Percentiles rank a stretch among this genome's conserved stretches.
These are phyloP conservation scores for Tolypocladium paradoxum DNA, from an alignment of 2,329 filamentous ascomycete genomes.

Conservation along the genomic window DNA sequence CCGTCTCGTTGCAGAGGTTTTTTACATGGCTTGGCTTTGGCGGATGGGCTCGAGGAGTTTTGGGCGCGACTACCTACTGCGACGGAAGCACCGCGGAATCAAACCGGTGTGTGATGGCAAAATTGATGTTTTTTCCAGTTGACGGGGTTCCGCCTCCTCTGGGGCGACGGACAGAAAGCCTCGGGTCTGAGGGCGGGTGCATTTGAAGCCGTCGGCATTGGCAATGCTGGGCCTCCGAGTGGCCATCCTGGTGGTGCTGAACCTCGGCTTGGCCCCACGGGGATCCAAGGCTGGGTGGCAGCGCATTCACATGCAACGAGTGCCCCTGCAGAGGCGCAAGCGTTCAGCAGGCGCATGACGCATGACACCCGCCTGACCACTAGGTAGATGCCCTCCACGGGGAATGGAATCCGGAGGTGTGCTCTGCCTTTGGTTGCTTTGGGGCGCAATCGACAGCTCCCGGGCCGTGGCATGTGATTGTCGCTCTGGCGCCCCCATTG, in stretches of 20 bases:
- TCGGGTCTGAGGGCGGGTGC: background rate
- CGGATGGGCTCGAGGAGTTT: background rate
- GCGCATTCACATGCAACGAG: background rate
- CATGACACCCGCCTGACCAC: background rate
- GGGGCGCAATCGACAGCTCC: background rate
- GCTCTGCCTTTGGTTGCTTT: background rate
- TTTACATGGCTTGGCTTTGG: background rate
- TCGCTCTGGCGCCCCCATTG: background rate
- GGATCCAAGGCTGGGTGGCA: background rate
- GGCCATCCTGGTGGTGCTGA: background rate
- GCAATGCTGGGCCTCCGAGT: constrained; percentile 5
- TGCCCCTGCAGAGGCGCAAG: background rate
- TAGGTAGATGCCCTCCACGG: background rate
- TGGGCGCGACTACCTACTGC: background rate
- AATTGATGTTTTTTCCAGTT: background rate
- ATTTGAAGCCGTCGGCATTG: background rate
- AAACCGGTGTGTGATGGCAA: background rate
- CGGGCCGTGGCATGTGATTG: background rate
- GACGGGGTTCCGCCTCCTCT: too few relatives aligned
- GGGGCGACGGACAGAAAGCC: too few relatives aligned
- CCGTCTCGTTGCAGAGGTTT: background rate
- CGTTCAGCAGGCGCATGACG: background rate
- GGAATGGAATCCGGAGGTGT: background rate
- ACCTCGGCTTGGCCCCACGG: background rate
- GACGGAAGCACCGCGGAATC: too few relatives aligned